phyloP scores from a whole-genome alignment of 768 basidiomycete genomes.

The Pleurotus ostreatus region DNA sequence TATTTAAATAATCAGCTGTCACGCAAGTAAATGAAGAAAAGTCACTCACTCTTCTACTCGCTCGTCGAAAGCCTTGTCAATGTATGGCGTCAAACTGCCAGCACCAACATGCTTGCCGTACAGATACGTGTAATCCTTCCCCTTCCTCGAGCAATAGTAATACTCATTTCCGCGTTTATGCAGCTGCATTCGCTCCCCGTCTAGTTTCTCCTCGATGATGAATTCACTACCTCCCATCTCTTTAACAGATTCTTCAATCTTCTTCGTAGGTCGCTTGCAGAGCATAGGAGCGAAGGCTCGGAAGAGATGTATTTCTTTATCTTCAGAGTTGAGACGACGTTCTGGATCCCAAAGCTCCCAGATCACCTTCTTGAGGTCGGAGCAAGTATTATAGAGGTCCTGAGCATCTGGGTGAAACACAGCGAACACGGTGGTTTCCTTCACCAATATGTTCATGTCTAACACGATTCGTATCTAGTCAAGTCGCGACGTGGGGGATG shows the following conservation, averaged over 20 bases:
- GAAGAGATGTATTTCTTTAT: constrained; percentile 81
- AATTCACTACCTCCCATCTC: constrained; percentile 80
- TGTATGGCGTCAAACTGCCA: constrained; percentile 87
- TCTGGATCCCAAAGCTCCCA: constrained; percentile 84
- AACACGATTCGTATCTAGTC: neutral
- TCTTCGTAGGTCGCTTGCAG: constrained; percentile 81
- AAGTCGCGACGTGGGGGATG: constrained; percentile 1
- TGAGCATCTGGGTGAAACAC: constrained; percentile 95
- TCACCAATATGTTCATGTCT: constrained; percentile 92
- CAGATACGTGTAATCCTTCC: constrained; percentile 86
- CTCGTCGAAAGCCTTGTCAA: constrained; percentile 70
- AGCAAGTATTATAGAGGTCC: constrained; percentile 93
- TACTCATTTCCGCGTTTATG: constrained; percentile 91
- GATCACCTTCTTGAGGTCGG: constrained; percentile 89
- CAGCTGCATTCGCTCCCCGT: constrained; percentile 94
- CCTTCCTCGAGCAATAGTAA: constrained; percentile 91
- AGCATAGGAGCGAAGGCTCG: constrained; percentile 92
- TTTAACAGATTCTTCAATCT: constrained; percentile 79
- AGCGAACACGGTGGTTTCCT: constrained; percentile 88
- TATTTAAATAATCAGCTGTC: neutral
- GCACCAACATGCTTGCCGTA: constrained; percentile 82
- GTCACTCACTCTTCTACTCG: constrained; percentile 74
- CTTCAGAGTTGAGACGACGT: constrained; percentile 65
- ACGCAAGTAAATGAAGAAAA: neutral
- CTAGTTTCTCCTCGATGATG: constrained; percentile 94